A percentile compares a stretch with the other conserved stretches of the same genome.
phyloP scores from a whole-genome alignment of 2,329 filamentous ascomycete genomes.

The Lecanicillium sp. region DNA sequence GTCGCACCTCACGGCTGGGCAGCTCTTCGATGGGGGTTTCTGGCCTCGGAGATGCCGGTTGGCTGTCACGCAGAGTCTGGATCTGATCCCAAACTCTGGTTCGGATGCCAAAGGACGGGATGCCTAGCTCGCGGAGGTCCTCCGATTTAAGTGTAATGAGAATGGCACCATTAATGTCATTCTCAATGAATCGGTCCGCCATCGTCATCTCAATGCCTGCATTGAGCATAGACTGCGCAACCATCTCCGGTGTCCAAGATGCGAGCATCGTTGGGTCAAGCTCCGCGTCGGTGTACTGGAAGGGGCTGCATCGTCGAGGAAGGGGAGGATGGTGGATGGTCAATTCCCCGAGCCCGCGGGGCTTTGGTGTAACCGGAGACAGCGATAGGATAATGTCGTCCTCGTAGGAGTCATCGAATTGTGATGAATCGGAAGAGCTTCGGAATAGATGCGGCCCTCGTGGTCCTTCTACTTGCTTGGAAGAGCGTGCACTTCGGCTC shows the following conservation, averaged over 20 bases:
- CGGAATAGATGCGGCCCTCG: slow-evolving; percentile 82
- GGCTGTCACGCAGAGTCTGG: slow-evolving; percentile 55
- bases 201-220: slow-evolving; percentile 69
- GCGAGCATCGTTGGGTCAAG: slow-evolving; percentile 53
- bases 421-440: slow-evolving; percentile 41
- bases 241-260: slow-evolving; percentile 66
- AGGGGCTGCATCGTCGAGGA: slow-evolving; percentile 38
- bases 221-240: slow-evolving; percentile 80
- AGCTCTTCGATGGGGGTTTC: slow-evolving; percentile 56
- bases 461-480: slow-evolving; percentile 68
- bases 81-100: slow-evolving; percentile 77
- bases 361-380: slow-evolving; percentile 65
- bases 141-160: slow-evolving; percentile 88
- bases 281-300: slow-evolving; percentile 48
- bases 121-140: slow-evolving; percentile 74
- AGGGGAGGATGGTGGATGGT: slow-evolving; percentile 15
- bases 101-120: slow-evolving; percentile 72
- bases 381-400: slow-evolving; percentile 54
- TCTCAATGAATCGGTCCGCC: slow-evolving; percentile 78
- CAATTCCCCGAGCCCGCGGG: slow-evolving; percentile 24
- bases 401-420: slow-evolving; percentile 30
- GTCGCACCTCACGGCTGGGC: slow-evolving; percentile 42
- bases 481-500: slow-evolving; percentile 49
- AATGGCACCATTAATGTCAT: slow-evolving; percentile 86
- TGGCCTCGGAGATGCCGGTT: slow-evolving; percentile 41